Base-by-base conservation (phyloP, 176 grass and related monocot genomes). In the Cenchrus americanus region DNA sequence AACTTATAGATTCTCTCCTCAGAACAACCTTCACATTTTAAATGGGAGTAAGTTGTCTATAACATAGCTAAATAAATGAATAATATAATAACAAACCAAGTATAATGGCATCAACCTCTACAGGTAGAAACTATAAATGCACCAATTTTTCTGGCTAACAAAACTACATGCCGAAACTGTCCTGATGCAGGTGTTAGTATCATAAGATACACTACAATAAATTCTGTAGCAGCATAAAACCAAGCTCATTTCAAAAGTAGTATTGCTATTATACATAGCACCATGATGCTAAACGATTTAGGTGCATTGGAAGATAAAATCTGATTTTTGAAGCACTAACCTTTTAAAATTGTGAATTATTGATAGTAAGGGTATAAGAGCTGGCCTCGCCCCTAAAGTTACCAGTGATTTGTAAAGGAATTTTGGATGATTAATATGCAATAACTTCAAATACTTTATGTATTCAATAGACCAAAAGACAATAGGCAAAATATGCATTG, bases 21-120 rank as follows among this genome's bases (percentile, higher is more conserved):
- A 86, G 14, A 72, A 86, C 13, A 14, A 86, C 76, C 84, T 86
- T 86, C 66, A 85, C 24, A 68, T 41, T 71, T 41, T 1, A 32
- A 79, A 42, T 8, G 23, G 15, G 58, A 85, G 54, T 52, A 43
- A 71, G 66, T 71, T 51, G 3, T 77, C 69, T 51, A 78, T 30
- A 48, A 76, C 55, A 69, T 10, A 69, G 6, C 32, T 13, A 12
- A 85, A 55, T 69, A 6, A 69, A 69, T 3, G 17, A 62, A 62
- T 51, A 24, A 43, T 75, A 43, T 75, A 84, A 14, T 23, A 67
- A 64, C 21, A 71, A 15, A 4, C 59, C 59, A 32, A 48, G 17
- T 62, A 14, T 5, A 63, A 27, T 1, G 24, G 3, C 10, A 50
- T 47, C 17, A 47, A 15, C 17, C 23, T 24, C 24, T 73, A 51